Evolutionary conservation across 2,329 filamentous ascomycete genomes (phyloP), one percentile per base, ranked within the genome.

Genomic region (Remersonia thermophila): DNA sequence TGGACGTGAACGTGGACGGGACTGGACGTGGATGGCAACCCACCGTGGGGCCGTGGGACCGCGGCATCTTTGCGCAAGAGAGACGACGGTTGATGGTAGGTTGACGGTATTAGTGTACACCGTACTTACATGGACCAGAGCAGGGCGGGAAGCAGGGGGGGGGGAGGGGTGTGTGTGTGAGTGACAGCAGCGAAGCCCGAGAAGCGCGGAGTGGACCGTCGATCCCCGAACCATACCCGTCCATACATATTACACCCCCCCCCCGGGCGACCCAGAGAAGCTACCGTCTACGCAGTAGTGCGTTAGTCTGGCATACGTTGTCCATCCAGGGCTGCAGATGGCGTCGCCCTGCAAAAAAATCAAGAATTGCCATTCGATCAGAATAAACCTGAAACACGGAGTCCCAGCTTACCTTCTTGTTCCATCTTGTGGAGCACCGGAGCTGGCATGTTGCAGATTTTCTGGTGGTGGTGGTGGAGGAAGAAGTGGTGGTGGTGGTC

Each of bases 351-450:
- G 30, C 29, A 9, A 38, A 26, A 38, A 36, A 32, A 13, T 25
- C 3, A 13, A 32, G 36, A 26, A 33, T 40, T 39, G 40, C 43
- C 29, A 34, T 34, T 43, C 37, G 46, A 47, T 45, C 32, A 46
- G 44, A 48, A 48, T 46, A 47, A 51, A 53, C 40, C 48, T 54
- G 51, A 54, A 54, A 54, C 51, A 47, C 44, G 46, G 44, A 47
- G 49, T n/a, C 42, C 35, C 30, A 42, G 35, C 20, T 23, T 5
- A 36, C 35, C 27, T 7, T 34, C 29, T 36, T 40, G 38, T 40
- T n/a, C 20, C 20, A 23, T 23, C 20, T 18, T 34, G 32, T 30
- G 39, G 39, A 18, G 30, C 23, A 9, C 5, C 20, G 29, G 28
- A 34, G 25, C 33, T 32, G 30, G 31, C 33, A 26, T 36, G 38